phyloP scores from a whole-genome alignment of 805 yeast genomes.

The Sugiyamaella qingdaonensis region DNA sequence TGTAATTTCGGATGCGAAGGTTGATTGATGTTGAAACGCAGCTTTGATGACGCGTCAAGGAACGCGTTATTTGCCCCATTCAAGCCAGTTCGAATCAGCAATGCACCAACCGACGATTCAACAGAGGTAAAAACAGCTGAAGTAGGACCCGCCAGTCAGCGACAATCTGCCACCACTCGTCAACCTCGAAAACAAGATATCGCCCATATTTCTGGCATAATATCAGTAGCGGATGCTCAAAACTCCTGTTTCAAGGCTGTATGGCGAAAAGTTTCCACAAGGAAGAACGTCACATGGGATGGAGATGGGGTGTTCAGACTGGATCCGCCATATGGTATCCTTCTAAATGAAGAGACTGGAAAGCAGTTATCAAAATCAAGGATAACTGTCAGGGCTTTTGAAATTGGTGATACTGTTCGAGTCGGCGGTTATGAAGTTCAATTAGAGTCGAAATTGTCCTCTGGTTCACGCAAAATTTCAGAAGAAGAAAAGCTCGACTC shows the following conservation, averaged over 20 bases:
- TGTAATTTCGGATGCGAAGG: no score
- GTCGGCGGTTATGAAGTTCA: conserved; percentile 56
- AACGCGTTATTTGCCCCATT: neutral
- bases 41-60: neutral
- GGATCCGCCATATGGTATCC: conserved; percentile 5
- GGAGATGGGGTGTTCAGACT: conserved; percentile 71
- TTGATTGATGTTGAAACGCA: neutral
- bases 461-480: conserved; percentile 2
- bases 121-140: neutral
- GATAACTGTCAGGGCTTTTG: conserved; percentile 8
- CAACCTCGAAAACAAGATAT: neutral
- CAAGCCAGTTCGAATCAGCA: neutral
- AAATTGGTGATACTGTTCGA: conserved; percentile 41
- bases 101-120: neutral
- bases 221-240: no score
- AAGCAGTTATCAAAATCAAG: conserved; percentile 11
- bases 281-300: conserved; percentile 91
- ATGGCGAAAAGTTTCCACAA: conserved; percentile 57
- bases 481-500: no score
- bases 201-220: neutral
- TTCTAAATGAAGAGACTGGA: conserved; percentile 26
- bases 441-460: conserved; percentile 11
- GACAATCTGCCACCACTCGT: neutral
- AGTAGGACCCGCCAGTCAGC: neutral
- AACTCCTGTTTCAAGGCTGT: neutral